phyloP scores from a whole-genome alignment of 2,329 filamentous ascomycete genomes.

The Zasmidium cellare region DNA sequence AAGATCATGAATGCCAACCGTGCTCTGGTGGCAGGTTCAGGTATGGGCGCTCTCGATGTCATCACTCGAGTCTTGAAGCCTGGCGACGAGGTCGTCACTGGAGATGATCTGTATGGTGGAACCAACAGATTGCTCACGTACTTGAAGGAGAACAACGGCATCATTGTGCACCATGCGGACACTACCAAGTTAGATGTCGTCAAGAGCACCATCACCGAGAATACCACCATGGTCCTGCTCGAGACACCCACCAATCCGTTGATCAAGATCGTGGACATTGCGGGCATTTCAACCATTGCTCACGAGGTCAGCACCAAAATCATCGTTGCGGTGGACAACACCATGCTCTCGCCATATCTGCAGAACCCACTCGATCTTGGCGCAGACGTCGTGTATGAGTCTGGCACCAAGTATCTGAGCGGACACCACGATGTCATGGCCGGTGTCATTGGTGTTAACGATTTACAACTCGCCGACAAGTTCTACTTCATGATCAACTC shows the following conservation, averaged over 20 bases:
- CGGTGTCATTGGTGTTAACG: conserved; percentile 90
- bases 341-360: conserved; percentile 95
- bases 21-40: conserved; percentile 88
- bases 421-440: conserved; percentile 99
- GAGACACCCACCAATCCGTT: conserved; percentile 97
- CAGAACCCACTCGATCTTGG: conserved; percentile 92
- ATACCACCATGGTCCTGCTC: conserved; percentile 92
- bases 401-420: conserved; percentile 94
- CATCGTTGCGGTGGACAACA: conserved; percentile 93
- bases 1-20: conserved; percentile 98
- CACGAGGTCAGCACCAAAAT: conserved; percentile 77
- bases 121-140: conserved; percentile 93
- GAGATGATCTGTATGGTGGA: conserved; percentile 94
- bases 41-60: conserved; percentile 96
- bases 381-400: conserved; percentile 95
- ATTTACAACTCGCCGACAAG: conserved; percentile 76
- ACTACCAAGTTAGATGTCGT: conserved; percentile 79
- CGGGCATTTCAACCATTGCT: conserved; percentile 71
- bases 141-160: conserved; percentile 82
- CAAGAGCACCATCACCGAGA: conserved; percentile 65
- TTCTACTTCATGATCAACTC: conserved; percentile 97
- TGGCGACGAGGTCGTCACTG: conserved; percentile 95
- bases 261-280: conserved; percentile 96
- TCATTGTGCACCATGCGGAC: conserved; percentile 94
- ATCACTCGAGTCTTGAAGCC: conserved; percentile 88